These are phyloP conservation scores for Histomonas meleagridis DNA, from an alignment of 208 protist genomes.

Conservation along the genomic window DNA sequence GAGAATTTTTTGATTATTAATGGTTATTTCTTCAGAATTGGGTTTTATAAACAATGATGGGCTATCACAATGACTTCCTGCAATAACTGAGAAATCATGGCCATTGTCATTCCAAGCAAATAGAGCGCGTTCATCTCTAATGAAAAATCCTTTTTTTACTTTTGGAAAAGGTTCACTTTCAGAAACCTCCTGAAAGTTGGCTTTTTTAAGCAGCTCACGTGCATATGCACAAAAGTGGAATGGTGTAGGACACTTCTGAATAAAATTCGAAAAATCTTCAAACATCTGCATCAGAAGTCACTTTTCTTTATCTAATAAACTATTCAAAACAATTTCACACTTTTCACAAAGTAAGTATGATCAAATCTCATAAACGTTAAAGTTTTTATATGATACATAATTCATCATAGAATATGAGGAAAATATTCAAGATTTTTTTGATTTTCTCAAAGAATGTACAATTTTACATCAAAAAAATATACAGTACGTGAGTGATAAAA, in stretches of 20 bases:
- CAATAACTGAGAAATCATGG: not conserved
- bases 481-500: no score
- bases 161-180: not conserved
- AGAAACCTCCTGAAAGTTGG: not conserved
- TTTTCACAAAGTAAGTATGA: no score
- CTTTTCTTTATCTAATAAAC: no score
- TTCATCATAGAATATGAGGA: no score
- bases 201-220: not conserved
- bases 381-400: no score
- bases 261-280: not conserved
- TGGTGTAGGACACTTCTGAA: not conserved
- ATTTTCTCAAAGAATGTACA: no score
- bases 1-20: no score
- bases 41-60: slow-evolving; percentile 22
- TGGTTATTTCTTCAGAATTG: not conserved
- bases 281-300: no score
- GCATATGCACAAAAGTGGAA: not conserved
- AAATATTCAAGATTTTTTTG: no score
- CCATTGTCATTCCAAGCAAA: slow-evolving; percentile 28
- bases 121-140: not conserved
- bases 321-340: no score
- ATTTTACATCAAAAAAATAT: no score
- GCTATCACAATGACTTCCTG: not conserved
- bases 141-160: not conserved
- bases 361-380: no score